Evolutionary conservation across 306 rosid species (phyloP).

Genomic region (Prunus mume): DNA sequence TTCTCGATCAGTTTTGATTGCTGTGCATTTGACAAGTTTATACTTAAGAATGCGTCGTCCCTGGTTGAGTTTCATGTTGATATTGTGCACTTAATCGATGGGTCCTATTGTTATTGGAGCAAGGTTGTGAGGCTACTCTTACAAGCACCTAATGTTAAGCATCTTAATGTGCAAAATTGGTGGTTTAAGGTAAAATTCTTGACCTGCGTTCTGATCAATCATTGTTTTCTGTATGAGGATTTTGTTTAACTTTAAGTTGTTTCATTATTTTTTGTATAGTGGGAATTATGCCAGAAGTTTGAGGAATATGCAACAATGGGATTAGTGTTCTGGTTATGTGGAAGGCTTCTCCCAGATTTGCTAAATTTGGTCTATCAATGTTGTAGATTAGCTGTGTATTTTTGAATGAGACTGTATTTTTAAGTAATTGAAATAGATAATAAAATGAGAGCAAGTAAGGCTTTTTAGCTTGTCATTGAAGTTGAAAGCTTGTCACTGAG

Average conservation of each 20-base stretch:
- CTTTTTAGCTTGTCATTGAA: neutral
- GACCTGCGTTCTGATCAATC: neutral
- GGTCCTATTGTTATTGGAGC: neutral
- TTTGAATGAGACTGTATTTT: neutral
- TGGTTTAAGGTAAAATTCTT: neutral
- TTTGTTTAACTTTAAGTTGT: neutral
- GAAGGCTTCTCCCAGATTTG: neutral
- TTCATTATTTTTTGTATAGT: neutral
- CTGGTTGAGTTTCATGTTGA: neutral
- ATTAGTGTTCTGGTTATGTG: neutral
- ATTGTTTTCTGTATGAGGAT: neutral
- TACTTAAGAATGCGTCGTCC: neutral
- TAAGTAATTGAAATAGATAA: neutral
- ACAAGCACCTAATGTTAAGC: constrained; percentile 1
- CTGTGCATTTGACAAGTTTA: neutral
- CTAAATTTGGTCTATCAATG: neutral
- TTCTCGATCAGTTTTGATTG: neutral
- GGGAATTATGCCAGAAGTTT: neutral
- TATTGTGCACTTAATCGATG: neutral
- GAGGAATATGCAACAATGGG: neutral
- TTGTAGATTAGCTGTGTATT: neutral
- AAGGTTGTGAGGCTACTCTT: neutral
- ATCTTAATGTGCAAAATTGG: constrained; percentile 6
- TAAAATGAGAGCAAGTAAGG: neutral
- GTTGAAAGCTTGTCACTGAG: too few relatives aligned